Base-by-base conservation (phyloP, 2,329 filamentous ascomycete species). In the Ceratocystis ficicola region DNA sequence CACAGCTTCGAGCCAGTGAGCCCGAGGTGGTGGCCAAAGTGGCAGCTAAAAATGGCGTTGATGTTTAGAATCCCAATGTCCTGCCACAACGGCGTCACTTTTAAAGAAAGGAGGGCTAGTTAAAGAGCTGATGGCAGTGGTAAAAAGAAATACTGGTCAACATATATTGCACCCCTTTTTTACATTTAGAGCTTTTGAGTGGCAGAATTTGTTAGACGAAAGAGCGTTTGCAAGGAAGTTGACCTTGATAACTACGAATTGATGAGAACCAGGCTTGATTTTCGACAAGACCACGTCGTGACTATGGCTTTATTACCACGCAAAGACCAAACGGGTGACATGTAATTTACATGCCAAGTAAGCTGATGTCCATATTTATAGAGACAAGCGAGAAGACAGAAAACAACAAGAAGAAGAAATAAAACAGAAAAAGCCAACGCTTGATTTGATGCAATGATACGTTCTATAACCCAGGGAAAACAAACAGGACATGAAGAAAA, bases 1-100 rank as follows among this genome's bases (percentile, higher is more conserved):
- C 22, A 5, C 66, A 67, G 60, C 36, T 67, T n/a, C 25, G 57
- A 20, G 30, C 22, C 48, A 48, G 20, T 30, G 64, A 57, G 52
- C 62, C 62, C 5, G 46, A 46, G n/a, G 50, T 66, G 15, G 48
- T 41, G 52, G 63, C 61, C 2, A 44, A 63, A 8, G 61, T 63
- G 25, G 61, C 62, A 52, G 52, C 62, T 17, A 41, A 63, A 44
- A 61, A 65, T 41, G 28, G 63, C 32, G 55, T 48, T 28, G 32
- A 65, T 61, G 62, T 65, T 63, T 62, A 46, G 50, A n/a, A 55
- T 48, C 15, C 41, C 48, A 32, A 59, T 17, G 20, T n/a, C 30
- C 15, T 55, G 20, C 20, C 55, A 36, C 15, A 8, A n/a, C 28
- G 30, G 25, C 8, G 25, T 30, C 30, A 59, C 55, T 20, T 15